These are phyloP conservation scores for Jackrogersella multiformis DNA, from an alignment of 495 filamentous ascomycete genomes.

Conservation along the genomic window DNA sequence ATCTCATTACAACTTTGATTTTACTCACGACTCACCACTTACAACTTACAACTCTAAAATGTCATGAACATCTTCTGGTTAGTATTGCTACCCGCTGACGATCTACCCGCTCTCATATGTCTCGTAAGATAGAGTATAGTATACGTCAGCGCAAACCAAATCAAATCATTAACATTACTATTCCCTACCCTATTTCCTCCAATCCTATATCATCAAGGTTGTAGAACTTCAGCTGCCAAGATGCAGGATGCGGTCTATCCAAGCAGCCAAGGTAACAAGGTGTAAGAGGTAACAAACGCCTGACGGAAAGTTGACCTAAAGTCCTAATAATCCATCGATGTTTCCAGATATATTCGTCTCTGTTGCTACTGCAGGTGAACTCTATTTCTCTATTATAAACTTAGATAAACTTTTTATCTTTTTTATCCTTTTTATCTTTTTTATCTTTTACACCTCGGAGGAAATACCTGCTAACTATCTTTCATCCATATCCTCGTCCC, in stretches of 20 bases:
- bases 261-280: too few relatives aligned
- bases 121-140: neutral
- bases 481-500: neutral
- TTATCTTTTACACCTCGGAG: neutral
- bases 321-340: neutral
- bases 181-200: neutral
- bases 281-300: too few relatives aligned
- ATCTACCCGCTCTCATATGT: neutral
- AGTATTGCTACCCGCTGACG: too few relatives aligned
- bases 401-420: neutral
- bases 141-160: neutral
- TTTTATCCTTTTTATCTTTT: neutral
- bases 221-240: constrained; percentile 34
- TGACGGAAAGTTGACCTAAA: neutral
- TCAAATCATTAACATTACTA: neutral
- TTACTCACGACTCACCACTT: too few relatives aligned
- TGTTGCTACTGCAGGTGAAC: neutral
- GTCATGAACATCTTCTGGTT: too few relatives aligned
- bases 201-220: constrained; percentile 13
- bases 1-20: neutral
- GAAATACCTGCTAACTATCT: neutral
- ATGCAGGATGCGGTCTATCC: neutral
- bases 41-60: neutral
- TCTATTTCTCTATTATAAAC: neutral
- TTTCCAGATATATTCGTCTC: neutral